These are phyloP conservation scores for Xylariaceae sp. DNA, from an alignment of 2,329 filamentous ascomycete genomes.

Conservation along the genomic window DNA sequence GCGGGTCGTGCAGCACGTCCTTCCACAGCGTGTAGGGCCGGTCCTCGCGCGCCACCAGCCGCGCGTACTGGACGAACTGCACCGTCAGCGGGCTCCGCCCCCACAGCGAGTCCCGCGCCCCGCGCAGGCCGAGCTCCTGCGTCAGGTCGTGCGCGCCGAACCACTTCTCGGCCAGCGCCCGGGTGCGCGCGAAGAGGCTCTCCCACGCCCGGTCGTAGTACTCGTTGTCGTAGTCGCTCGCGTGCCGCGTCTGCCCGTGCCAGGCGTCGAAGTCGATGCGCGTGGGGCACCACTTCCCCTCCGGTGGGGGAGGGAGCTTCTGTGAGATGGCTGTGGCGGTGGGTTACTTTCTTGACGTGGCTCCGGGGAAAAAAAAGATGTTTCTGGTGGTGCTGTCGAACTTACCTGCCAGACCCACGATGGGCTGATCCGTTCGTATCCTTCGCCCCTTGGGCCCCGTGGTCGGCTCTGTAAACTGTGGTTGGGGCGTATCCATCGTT, in stretches of 20 bases:
- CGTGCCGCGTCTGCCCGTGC: constrained; percentile 11
- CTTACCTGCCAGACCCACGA: neutral
- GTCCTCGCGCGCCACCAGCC: constrained; percentile 31
- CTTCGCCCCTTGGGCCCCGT: no score
- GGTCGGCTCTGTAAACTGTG: no score
- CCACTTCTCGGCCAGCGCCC: constrained; percentile 19
- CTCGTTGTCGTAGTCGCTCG: constrained; percentile 16
- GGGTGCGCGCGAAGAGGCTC: constrained; percentile 22
- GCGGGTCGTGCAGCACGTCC: constrained; percentile 23
- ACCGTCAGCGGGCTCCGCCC: constrained; percentile 18
- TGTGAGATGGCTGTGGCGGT: constrained; percentile 1
- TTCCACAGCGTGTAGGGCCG: constrained; percentile 30
- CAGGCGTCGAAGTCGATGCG: constrained; percentile 18
- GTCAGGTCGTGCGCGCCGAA: constrained; percentile 22
- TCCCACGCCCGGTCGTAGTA: constrained; percentile 22
- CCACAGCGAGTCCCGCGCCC: constrained; percentile 15
- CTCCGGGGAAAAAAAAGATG: no score
- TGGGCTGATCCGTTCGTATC: neutral
- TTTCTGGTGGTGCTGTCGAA: no score
- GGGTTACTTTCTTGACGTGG: no score
- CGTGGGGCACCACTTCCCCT: constrained; percentile 13
- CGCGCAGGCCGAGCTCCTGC: constrained; percentile 8
- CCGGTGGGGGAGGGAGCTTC: neutral
- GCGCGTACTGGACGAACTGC: constrained; percentile 31
- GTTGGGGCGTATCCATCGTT: no score